Evolutionary conservation across 1,139 yeast species (phyloP).

Genomic region (Pichia sp.): DNA sequence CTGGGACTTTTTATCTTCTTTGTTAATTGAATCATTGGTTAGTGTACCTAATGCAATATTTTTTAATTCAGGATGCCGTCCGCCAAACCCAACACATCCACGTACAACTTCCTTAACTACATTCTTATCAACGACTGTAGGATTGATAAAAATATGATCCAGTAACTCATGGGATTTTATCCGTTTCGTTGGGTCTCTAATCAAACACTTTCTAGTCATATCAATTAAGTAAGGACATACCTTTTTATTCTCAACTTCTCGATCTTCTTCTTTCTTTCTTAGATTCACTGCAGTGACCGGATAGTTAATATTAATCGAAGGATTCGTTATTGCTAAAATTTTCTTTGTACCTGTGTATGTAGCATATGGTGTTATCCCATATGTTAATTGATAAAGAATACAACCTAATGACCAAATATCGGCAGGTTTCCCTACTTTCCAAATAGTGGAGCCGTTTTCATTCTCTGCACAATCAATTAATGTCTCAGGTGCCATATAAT

Average conservation of each 20-base stretch:
- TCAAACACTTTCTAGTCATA: constrained; percentile 65
- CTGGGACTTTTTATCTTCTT: constrained; percentile 16
- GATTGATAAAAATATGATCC: constrained; percentile 55
- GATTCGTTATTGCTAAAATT: constrained; percentile 79
- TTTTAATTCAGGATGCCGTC: constrained; percentile 35
- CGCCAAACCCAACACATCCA: constrained; percentile 70
- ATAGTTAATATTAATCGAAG: constrained; percentile 68
- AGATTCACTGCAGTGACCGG: constrained; percentile 32
- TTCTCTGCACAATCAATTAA: constrained; percentile 49
- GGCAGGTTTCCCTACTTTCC: constrained; percentile 93
- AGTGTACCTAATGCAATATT: constrained; percentile 18
- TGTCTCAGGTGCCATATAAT: constrained; percentile 98
- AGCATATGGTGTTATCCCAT: constrained; percentile 90
- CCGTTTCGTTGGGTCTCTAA: constrained; percentile 64
- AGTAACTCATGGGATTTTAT: constrained; percentile 61
- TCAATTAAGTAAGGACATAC: constrained; percentile 45
- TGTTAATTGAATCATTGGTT: neutral
- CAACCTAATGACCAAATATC: constrained; percentile 99
- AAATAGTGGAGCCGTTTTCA: constrained; percentile 29
- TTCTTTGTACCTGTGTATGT: constrained; percentile 72
- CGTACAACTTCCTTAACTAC: constrained; percentile 67
- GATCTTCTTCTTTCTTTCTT: constrained; percentile 25
- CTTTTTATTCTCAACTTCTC: constrained; percentile 12
- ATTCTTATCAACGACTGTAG: constrained; percentile 62
- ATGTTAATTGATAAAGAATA: constrained; percentile 89